These are phyloP conservation scores for Puccinia sorghi DNA, from an alignment of 1,284 basidiomycete genomes.

Conservation along the genomic window DNA sequence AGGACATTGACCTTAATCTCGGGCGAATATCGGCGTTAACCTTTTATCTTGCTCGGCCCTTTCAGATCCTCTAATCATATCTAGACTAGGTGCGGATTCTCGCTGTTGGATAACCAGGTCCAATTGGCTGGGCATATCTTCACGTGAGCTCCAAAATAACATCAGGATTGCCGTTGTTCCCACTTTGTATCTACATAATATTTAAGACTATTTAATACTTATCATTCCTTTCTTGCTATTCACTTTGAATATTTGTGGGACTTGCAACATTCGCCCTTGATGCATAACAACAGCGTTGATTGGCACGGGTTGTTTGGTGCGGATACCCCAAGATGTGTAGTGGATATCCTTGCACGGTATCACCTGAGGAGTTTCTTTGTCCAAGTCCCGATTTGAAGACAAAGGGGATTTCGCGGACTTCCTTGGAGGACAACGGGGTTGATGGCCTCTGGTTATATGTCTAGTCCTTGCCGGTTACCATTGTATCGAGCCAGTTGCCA, in stretches of 20 bases:
- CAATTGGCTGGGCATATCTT: neutral
- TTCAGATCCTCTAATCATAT: neutral
- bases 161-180: neutral
- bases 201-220: neutral
- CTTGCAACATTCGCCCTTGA: neutral
- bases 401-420: neutral
- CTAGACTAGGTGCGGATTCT: too few relatives aligned
- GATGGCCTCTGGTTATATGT: neutral
- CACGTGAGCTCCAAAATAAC: neutral
- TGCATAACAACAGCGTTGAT: neutral
- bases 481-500: neutral
- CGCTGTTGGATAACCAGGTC: neutral
- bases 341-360: constrained; percentile 12
- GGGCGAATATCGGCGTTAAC: constrained; percentile 11
- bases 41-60: neutral
- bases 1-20: neutral
- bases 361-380: constrained; percentile 17
- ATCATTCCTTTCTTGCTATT: constrained; percentile 2
- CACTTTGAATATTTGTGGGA: neutral
- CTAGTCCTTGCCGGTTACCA: neutral
- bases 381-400: neutral
- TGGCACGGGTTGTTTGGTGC: neutral
- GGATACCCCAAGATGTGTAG: neutral
- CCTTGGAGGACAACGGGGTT: neutral
- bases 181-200: constrained; percentile 1